A percentile compares a stretch with the other conserved stretches of the same genome.
These are phyloP conservation scores for Trebouxia gelatinosa DNA, from an alignment of 163 green algal genomes.

Conservation along the genomic window DNA sequence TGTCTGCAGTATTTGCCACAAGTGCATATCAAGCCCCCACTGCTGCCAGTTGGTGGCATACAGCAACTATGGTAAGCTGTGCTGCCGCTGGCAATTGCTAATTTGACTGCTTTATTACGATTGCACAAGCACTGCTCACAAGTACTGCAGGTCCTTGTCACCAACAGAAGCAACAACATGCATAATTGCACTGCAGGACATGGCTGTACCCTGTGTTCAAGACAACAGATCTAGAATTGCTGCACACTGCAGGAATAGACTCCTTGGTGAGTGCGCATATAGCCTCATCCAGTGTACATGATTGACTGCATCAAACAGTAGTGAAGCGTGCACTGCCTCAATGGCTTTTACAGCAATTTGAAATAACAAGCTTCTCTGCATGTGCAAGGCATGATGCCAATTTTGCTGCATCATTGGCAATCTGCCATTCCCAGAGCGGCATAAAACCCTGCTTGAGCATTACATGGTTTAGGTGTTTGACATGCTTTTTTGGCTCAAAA, in stretches of 20 bases:
- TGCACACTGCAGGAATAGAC: constrained; percentile 44
- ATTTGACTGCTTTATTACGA: background rate
- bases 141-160: background rate
- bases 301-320: background rate
- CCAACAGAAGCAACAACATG: background rate
- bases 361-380: no score
- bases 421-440: no score
- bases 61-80: constrained; percentile 31
- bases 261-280: constrained; percentile 28
- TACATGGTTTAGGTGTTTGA: background rate
- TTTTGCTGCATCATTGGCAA: no score
- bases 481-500: background rate
- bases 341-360: no score
- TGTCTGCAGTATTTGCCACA: constrained; percentile 36
- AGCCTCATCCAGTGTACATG: background rate
- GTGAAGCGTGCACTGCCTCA: no score
- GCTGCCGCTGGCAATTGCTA: background rate
- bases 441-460: no score
- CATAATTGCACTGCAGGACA: constrained; percentile 30
- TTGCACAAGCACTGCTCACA: background rate
- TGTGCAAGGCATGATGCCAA: no score
- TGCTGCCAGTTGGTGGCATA: constrained; percentile 30
- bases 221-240: constrained; percentile 32
- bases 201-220: constrained; percentile 46
- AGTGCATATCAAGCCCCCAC: constrained; percentile 35